Percentiles rank a stretch among this genome's conserved stretches.
These are phyloP conservation scores for Vaccinium darrowii DNA, from an alignment of 148 eudicot species.

Conservation along the genomic window DNA sequence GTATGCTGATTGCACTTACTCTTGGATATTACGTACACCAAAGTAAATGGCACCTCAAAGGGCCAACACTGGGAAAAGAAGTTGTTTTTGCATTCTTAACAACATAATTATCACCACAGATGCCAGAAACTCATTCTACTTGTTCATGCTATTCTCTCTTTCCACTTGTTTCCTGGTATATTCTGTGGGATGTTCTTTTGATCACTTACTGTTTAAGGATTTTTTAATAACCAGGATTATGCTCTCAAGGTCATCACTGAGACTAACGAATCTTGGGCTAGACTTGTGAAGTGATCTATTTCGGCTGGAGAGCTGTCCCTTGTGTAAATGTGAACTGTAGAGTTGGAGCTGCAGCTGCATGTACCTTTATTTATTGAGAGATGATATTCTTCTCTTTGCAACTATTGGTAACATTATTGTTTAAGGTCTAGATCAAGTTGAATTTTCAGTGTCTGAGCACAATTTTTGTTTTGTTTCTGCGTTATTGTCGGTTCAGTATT, in stretches of 20 bases:
- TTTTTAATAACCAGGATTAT: constrained; percentile 59
- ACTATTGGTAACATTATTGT: neutral
- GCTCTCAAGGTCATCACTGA: constrained; percentile 87
- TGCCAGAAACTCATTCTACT: neutral
- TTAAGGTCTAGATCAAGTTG: neutral
- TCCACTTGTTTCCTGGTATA: neutral
- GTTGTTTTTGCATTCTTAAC: neutral
- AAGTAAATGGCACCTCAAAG: neutral
- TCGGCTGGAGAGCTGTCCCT: constrained; percentile 92
- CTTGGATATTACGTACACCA: neutral
- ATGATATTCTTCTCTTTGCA: neutral
- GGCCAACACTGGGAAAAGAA: neutral
- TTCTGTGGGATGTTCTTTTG: neutral
- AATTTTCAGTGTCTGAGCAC: neutral
- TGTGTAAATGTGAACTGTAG: constrained; percentile 37
- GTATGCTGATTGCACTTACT: neutral
- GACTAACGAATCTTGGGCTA: constrained; percentile 95
- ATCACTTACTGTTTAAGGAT: neutral
- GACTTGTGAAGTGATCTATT: constrained; percentile 79
- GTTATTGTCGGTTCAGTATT: neutral
- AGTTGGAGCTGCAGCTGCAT: no score
- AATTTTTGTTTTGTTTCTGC: neutral
- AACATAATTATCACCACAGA: neutral
- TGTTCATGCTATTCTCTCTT: neutral
- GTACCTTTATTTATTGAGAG: neutral